phyloP scores from a whole-genome alignment of 169 alveolate genomes.

The Babesia divergens region DNA sequence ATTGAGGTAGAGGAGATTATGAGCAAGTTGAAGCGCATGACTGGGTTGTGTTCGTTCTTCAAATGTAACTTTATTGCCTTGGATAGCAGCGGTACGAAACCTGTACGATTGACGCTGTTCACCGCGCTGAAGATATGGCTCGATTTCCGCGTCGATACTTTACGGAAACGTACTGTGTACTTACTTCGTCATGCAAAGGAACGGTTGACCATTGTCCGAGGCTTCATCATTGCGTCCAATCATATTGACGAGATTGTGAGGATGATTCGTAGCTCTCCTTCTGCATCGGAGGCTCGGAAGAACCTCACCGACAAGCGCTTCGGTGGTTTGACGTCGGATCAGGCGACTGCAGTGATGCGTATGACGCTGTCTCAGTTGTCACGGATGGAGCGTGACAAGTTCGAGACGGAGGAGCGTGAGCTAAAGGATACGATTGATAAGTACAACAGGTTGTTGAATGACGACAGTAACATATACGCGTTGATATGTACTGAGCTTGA shows the following conservation, averaged over 20 bases:
- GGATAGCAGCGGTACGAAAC: conserved; percentile 50
- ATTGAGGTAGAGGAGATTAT: conserved; percentile 59
- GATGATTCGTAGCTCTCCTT: conserved; percentile 28
- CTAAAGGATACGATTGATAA: conserved; percentile 1
- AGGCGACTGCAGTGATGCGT: conserved; percentile 41
- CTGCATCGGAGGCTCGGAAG: conserved; percentile 18
- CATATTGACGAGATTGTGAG: conserved; percentile 29
- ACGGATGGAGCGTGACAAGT: conserved; percentile 27
- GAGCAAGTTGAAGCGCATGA: conserved; percentile 19
- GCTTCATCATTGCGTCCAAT: conserved; percentile 14
- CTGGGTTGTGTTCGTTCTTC: conserved; percentile 41
- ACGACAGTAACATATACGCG: conserved; percentile 26
- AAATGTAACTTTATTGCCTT: conserved; percentile 65
- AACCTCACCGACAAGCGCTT: conserved; percentile 3
- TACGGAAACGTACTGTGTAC: conserved; percentile 6
- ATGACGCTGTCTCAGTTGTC: conserved; percentile 59
- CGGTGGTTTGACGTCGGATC: conserved; percentile 32
- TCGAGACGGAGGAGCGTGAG: conserved; percentile 23
- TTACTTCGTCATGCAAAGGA: conserved; percentile 22
- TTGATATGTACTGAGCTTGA: conserved; percentile 27
- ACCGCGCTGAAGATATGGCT: conserved; percentile 58
- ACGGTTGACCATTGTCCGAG: conserved; percentile 27
- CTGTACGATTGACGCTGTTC: conserved; percentile 40
- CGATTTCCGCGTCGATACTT: conserved; percentile 43
- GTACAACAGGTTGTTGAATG: conserved; percentile 29